Conservation (phyloP, 306 rosid genomes). For the Adenanthera pavonina region DNA sequence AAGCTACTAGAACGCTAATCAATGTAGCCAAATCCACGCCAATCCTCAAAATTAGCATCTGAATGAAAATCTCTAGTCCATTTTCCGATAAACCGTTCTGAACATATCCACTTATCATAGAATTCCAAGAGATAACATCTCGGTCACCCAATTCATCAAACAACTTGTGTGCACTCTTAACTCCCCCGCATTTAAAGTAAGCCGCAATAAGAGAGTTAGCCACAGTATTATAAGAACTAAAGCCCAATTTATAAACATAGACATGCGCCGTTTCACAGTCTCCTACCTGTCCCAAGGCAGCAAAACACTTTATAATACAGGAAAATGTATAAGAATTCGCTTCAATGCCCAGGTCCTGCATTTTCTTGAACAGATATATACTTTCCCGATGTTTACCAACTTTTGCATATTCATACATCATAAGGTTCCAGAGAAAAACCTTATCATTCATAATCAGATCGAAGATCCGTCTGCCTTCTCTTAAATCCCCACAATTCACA, state of each 20-base stretch:
- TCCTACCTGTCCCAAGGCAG: slow-evolving; percentile 50
- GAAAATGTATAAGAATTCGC: slow-evolving; percentile 69
- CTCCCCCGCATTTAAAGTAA: slow-evolving; percentile 58
- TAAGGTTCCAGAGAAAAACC: slow-evolving; percentile 75
- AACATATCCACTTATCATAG: slow-evolving; percentile 80
- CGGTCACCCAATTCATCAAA: slow-evolving; percentile 71
- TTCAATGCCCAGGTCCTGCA: slow-evolving; percentile 58
- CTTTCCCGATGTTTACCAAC: slow-evolving; percentile 57
- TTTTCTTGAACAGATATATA: slow-evolving; percentile 54
- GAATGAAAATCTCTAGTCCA: slow-evolving; percentile 53
- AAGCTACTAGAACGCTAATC: slow-evolving; percentile 68
- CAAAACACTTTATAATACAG: slow-evolving; percentile 66
- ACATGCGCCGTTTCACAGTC: slow-evolving; percentile 69
- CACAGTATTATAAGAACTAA: slow-evolving; percentile 52
- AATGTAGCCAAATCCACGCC: slow-evolving; percentile 69
- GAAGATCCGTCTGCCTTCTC: slow-evolving; percentile 62
- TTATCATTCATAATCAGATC: slow-evolving; percentile 52
- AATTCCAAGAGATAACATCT: slow-evolving; percentile 83
- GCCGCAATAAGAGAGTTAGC: slow-evolving; percentile 60
- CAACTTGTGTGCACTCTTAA: slow-evolving; percentile 67
- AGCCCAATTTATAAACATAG: slow-evolving; percentile 56
- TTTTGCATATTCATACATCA: slow-evolving; percentile 73
- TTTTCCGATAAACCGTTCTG: slow-evolving; percentile 51
- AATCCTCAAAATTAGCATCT: slow-evolving; percentile 53
- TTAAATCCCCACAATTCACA: slow-evolving; percentile 64